Evolutionary conservation across 306 rosid species (phyloP).

Genomic region (Ziziphus jujuba): DNA sequence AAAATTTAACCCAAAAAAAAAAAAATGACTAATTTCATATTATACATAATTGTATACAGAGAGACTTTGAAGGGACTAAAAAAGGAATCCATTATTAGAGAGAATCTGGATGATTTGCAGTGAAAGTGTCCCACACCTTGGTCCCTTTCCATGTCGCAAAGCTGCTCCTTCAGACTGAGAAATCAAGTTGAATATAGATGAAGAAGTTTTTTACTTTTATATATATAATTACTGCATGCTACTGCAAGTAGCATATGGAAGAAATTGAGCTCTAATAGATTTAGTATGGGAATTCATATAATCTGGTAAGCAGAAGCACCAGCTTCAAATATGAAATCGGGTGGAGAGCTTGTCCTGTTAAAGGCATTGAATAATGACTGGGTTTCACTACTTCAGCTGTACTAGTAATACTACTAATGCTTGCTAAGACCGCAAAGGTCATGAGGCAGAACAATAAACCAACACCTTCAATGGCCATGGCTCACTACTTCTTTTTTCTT

Average conservation of each 20-base stretch:
- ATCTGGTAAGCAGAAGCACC: conserved; percentile 36
- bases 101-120: conserved; percentile 18
- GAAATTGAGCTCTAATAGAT: not conserved
- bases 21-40: no score
- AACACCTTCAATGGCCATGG: no score
- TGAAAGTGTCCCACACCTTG: conserved; percentile 30
- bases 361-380: conserved; percentile 5
- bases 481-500: no score
- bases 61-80: not conserved
- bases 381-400: conserved; percentile 7
- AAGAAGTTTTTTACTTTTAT: not conserved
- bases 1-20: no score
- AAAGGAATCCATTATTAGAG: not conserved
- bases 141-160: conserved; percentile 25
- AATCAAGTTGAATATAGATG: not conserved
- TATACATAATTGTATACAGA: not conserved
- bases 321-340: conserved; percentile 26
- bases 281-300: no score
- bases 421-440: no score
- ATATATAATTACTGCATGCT: not conserved
- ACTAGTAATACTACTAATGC: not conserved
- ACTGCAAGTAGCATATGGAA: not conserved
- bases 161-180: conserved; percentile 41
- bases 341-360: conserved; percentile 19
- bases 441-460: no score